Conservation (phyloP, 495 filamentous ascomycete species). For the Daldinia caldariorum region DNA sequence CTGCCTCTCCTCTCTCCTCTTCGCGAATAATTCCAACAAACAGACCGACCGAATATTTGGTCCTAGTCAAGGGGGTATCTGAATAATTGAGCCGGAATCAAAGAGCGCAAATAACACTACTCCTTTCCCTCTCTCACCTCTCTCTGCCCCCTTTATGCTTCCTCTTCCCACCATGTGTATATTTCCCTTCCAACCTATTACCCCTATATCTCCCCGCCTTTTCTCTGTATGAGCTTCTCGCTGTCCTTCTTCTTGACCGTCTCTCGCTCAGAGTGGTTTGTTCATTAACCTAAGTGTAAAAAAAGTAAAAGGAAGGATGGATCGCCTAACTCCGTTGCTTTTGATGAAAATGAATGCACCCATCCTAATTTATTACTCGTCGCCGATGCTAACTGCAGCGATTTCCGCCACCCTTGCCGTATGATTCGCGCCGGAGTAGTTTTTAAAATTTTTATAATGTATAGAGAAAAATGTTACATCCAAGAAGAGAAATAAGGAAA, state of each 20-base stretch:
- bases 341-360: constrained; percentile 17
- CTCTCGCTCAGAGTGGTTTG: background rate
- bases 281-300: background rate
- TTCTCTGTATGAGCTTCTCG: background rate
- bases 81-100: constrained; percentile 26
- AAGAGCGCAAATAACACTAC: constrained; percentile 11
- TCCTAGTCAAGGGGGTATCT: constrained; percentile 29
- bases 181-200: background rate
- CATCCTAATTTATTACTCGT: constrained; percentile 23
- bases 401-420: constrained; percentile 1
- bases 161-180: background rate
- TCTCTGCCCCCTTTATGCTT: constrained; percentile 4
- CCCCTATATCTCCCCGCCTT: background rate
- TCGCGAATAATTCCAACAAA: constrained; percentile 9
- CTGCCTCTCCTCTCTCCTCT: background rate
- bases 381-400: constrained; percentile 16
- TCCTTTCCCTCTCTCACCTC: background rate
- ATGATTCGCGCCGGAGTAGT: background rate
- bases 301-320: background rate
- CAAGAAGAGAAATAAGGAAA: constrained; percentile 27
- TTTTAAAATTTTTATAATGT: constrained; percentile 10
- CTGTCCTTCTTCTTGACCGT: background rate
- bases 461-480: constrained; percentile 21
- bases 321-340: constrained; percentile 28
- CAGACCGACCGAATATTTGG: background rate